phyloP scores from a whole-genome alignment of 257 asterid genomes.

The Nicotiana undulata region DNA sequence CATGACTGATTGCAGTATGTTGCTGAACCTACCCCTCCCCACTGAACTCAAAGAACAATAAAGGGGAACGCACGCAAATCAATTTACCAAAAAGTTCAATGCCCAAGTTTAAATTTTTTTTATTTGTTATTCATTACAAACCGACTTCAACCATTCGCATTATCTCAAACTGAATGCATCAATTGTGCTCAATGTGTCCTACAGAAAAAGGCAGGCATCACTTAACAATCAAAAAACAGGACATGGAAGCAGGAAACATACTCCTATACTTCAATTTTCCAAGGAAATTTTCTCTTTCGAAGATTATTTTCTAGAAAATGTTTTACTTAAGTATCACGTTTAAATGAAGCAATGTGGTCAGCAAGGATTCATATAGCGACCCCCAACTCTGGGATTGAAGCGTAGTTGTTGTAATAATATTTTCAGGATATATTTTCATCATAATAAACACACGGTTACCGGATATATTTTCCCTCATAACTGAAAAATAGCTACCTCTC shows the following conservation, averaged over 20 bases:
- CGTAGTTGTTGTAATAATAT: no score
- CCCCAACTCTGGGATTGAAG: no score
- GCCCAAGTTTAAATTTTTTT: neutral
- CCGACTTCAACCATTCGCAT: neutral
- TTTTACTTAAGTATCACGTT: neutral
- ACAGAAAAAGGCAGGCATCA: neutral
- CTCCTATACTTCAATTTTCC: constrained; percentile 3
- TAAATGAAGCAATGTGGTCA: no score
- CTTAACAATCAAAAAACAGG: neutral
- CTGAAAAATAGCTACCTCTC: constrained; percentile 54
- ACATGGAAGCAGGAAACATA: neutral
- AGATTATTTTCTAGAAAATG: neutral
- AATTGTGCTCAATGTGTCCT: neutral
- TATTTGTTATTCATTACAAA: neutral
- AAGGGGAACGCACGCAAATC: neutral
- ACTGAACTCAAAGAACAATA: neutral
- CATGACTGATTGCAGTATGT: neutral
- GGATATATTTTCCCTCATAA: neutral
- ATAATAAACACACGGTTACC: neutral
- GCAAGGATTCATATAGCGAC: no score
- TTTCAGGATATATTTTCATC: neutral
- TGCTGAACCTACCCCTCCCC: neutral
- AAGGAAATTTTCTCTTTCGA: neutral
- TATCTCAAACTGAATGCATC: neutral
- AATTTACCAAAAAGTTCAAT: neutral